A percentile compares a stretch with the other conserved stretches of the same genome.
Conservation (phyloP, 2,329 filamentous ascomycete species). For the Cladophialophora yegresii region DNA sequence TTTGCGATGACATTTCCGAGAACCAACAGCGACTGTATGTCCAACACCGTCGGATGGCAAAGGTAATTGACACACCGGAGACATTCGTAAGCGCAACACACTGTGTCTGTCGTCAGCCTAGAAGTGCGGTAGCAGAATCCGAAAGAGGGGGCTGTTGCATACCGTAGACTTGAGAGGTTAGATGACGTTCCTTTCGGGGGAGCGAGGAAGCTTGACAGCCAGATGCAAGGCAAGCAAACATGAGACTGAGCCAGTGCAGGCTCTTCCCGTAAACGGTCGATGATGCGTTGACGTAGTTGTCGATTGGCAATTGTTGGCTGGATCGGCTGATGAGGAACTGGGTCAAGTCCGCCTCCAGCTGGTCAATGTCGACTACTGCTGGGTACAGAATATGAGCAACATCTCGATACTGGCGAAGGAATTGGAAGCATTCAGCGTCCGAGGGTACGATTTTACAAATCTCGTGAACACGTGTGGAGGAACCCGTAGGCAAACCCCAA, state of each 20-base stretch:
- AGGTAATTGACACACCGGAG: constrained; percentile 64
- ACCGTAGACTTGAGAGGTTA: constrained; percentile 65
- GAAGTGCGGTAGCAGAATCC: constrained; percentile 40
- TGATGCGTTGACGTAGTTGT: constrained; percentile 51
- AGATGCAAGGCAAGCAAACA: constrained; percentile 62
- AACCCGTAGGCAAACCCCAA: constrained; percentile 60
- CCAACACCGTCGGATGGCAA: constrained; percentile 61
- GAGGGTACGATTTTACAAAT: constrained; percentile 60
- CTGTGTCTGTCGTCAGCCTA: constrained; percentile 41
- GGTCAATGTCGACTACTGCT: constrained; percentile 57
- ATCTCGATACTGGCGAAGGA: constrained; percentile 52
- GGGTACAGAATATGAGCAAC: constrained; percentile 62
- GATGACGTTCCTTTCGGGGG: constrained; percentile 59
- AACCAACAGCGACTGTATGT: constrained; percentile 62
- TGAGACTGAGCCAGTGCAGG: constrained; percentile 59
- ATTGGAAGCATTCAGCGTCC: constrained; percentile 59
- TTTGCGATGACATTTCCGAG: constrained; percentile 63
- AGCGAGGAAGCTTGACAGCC: constrained; percentile 62
- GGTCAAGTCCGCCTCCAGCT: constrained; percentile 57
- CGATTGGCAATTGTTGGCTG: neutral
- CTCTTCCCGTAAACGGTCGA: constrained; percentile 56
- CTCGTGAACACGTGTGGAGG: constrained; percentile 57
- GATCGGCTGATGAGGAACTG: constrained; percentile 55
- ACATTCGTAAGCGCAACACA: constrained; percentile 66
- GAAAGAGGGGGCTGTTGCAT: constrained; percentile 34